Percentiles rank a stretch among this genome's conserved stretches.
Evolutionary conservation across 805 yeast genomes (phyloP).

Genomic region (Kregervanrija pseudodelftensis): DNA sequence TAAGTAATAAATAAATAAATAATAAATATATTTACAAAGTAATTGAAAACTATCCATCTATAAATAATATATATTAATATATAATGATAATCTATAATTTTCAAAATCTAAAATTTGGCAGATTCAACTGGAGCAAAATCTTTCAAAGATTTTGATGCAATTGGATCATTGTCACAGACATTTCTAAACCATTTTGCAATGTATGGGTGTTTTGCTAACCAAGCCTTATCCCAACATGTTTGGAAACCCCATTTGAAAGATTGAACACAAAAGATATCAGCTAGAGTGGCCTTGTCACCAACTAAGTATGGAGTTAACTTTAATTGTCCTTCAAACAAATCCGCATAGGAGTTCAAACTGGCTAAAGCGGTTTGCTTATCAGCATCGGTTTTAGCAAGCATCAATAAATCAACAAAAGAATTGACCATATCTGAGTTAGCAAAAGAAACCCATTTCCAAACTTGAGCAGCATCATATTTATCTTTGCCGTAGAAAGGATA

Average conservation of each 20-base stretch:
- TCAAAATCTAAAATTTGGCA: too few relatives aligned
- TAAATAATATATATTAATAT: too few relatives aligned
- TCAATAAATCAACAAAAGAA: not conserved
- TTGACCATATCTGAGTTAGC: constrained; percentile 48
- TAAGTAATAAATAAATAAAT: too few relatives aligned
- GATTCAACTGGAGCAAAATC: too few relatives aligned
- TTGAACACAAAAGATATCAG: constrained; percentile 32
- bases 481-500: constrained; percentile 45
- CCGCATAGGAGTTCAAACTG: constrained; percentile 4
- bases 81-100: too few relatives aligned
- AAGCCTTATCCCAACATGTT: constrained; percentile 35
- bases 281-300: constrained; percentile 30
- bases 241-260: constrained; percentile 35
- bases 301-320: constrained; percentile 28
- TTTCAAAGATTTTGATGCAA: constrained; percentile 12
- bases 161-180: constrained; percentile 26
- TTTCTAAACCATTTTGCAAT: constrained; percentile 39
- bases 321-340: constrained; percentile 27
- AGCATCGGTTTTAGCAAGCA: not conserved
- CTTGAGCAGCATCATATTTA: constrained; percentile 49
- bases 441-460: constrained; percentile 70
- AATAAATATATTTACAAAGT: too few relatives aligned
- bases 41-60: too few relatives aligned
- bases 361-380: constrained; percentile 5
- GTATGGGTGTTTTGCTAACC: constrained; percentile 39